Base-by-base conservation (phyloP, 352 stramenopile genomes). In the Pythium monospermum region DNA sequence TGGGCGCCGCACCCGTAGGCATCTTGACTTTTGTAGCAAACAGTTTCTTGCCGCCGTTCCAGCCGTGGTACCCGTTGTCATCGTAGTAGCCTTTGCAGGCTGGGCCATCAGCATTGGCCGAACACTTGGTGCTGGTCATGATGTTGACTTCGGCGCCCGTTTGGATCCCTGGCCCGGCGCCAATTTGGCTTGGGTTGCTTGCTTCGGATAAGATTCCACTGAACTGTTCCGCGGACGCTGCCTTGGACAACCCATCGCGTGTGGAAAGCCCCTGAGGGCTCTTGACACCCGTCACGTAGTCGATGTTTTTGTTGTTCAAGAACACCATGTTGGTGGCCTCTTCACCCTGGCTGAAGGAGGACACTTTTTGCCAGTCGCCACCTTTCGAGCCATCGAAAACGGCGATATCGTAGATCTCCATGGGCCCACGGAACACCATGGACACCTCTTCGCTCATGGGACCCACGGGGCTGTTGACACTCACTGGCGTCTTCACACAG, bases 101-200 rank as follows among this genome's bases (percentile, higher is more conserved):
- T n/a, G n/a, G n/a, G 21, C 64, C 60, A 4, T 73, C 64, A 1
- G 33, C 62, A 30, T 30, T 32, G 13, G 32, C 37, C 28, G 44
- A 50, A 42, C 73, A 86, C 56, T 74, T 80, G n/a, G 65, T 76
- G 28, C 39, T 50, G 4, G 66, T 73, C 76, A 90, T 83, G 61
- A 90, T 87, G 70, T 90, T 87, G 1, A 90, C 72, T 27, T 87
- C 79, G 3, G 71, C 78, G 51, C 76, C 79, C 2, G 79, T 90
- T 18, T 66, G 59, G 15, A 87, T 53, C 31, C 79, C 81, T 0
- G 72, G 66, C 13, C 79, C 79, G 4, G 66, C 74, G 40, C 61
- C 71, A 4, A 41, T 55, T 21, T 70, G 57, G 5, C 52, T 64
- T 32, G 70, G 59, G 54, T 82, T 57, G 11, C 70, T 73, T 2